Evolutionary conservation across 2,329 filamentous ascomycete species (phyloP), one percentile per base, ranked within the genome.

Genomic region (Pyrenochaeta sp.): DNA sequence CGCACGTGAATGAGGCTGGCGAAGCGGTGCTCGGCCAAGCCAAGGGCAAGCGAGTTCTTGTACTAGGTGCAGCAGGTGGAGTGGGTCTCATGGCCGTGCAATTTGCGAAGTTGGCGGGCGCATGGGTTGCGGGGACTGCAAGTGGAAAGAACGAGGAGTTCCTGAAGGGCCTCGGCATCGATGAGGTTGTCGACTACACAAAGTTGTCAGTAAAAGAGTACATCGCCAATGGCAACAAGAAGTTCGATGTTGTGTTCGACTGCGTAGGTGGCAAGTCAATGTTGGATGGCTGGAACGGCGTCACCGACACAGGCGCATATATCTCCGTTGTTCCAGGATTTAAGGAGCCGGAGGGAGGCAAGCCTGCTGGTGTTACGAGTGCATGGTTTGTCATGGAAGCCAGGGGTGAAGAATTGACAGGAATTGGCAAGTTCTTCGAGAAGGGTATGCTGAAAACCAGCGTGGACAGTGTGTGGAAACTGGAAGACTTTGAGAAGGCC

Each of bases 181-280:
- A 64, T 43, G 75, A 79, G 51, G 74, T 76, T n/a, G 51, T 82
- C 4, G 70, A 81, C 61, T 81, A 81, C 59, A 73, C 66, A 20
- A 61, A 56, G 40, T 60, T 49, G 14, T 59, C 58, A 46, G 46
- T 78, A 21, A 59, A 61, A 45, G 60, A 60, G 6, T 81, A 74
- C 75, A 43, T 64, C n/a, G 61, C 61, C 11, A 47, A 33, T 4
- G 37, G 45, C 6, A 47, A 37, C 18, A 59, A 42, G 10, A 74
- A 76, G 58, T 76, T 79, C 18, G 79, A 82, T 54, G 39, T 82
- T 3, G 77, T 81, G 27, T 59, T 82, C 49, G 80, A 82, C 63
- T 78, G 73, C 48, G 71, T 78, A 23, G 81, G 81, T 4, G 71
- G 77, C 5, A 69, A 70, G 49, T 67, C 72, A 4, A 67, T 81